Evolutionary conservation across 2,329 filamentous ascomycete genomes (phyloP).

Genomic region (Drechslerella dactyloides): DNA sequence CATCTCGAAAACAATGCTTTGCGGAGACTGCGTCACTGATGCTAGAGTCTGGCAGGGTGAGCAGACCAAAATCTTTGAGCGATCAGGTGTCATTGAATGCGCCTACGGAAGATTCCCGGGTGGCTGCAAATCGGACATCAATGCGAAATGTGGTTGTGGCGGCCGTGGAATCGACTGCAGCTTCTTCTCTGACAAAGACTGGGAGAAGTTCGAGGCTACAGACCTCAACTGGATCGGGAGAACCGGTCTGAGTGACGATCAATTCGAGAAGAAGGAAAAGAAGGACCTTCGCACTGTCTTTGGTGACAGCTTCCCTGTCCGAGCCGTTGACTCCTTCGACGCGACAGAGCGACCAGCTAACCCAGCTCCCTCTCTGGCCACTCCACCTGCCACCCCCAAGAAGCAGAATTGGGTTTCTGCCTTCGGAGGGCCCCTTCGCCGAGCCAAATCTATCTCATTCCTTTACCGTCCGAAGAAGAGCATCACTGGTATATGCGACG

Average conservation of each 20-base stretch:
- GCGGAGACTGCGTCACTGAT: constrained; percentile 25
- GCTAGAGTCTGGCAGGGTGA: constrained; percentile 38
- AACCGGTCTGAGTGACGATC: constrained; percentile 26
- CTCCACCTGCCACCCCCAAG: constrained; percentile 25
- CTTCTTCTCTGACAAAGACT: constrained; percentile 43
- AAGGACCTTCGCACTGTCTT: constrained; percentile 47
- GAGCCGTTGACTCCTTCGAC: constrained; percentile 37
- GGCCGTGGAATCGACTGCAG: constrained; percentile 45
- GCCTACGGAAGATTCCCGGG: constrained; percentile 48
- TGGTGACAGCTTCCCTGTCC: constrained; percentile 43
- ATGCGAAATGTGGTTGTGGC: constrained; percentile 37
- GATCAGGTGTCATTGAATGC: constrained; percentile 36
- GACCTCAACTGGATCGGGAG: constrained; percentile 48
- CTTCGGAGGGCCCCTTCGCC: constrained; percentile 26
- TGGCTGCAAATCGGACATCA: constrained; percentile 41
- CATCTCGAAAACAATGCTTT: constrained; percentile 49
- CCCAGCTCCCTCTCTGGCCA: not conserved
- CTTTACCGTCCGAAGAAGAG: constrained; percentile 27
- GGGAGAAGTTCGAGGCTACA: constrained; percentile 43
- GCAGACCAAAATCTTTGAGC: constrained; percentile 28
- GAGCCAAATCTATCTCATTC: constrained; percentile 29
- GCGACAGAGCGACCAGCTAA: constrained; percentile 21
- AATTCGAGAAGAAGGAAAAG: constrained; percentile 46
- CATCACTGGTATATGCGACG: constrained; percentile 28
- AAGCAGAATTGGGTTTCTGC: constrained; percentile 26